These are phyloP conservation scores for Podaxis pistillaris DNA, from an alignment of 768 basidiomycete genomes.

Conservation along the genomic window DNA sequence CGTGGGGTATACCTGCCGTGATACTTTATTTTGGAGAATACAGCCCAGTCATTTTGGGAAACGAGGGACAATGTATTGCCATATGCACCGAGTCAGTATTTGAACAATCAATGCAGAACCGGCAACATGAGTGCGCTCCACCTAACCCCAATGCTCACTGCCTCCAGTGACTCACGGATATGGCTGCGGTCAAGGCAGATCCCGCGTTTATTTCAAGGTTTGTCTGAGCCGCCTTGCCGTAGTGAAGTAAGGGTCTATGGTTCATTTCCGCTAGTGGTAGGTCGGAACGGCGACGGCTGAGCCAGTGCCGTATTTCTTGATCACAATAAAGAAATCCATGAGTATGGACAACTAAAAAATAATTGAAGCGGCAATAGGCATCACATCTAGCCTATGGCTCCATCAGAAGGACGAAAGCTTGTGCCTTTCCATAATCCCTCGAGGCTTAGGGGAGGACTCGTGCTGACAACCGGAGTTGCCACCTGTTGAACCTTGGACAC, in stretches of 20 bases:
- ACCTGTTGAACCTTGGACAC: background rate
- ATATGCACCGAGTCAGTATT: too few relatives aligned
- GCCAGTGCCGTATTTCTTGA: background rate
- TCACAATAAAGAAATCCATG: background rate
- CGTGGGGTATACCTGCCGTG: too few relatives aligned
- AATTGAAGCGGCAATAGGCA: background rate
- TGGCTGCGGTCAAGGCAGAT: background rate
- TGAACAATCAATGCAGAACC: too few relatives aligned
- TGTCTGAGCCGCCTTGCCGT: background rate
- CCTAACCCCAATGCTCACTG: too few relatives aligned
- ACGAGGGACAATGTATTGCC: too few relatives aligned
- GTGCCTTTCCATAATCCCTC: background rate
- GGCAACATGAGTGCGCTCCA: too few relatives aligned
- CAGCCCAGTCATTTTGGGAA: too few relatives aligned
- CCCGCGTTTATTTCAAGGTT: background rate
- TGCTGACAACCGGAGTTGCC: too few relatives aligned
- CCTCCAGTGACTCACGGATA: too few relatives aligned
- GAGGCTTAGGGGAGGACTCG: background rate
- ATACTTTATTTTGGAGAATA: too few relatives aligned
- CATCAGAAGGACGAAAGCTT: background rate
- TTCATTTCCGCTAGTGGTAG: constrained; percentile 1
- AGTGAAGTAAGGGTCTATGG: background rate
- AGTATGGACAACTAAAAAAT: background rate
- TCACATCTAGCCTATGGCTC: background rate
- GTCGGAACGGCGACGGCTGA: background rate